These are phyloP conservation scores for Lasiosphaeria ovina DNA, from an alignment of 495 filamentous ascomycete species.

Conservation along the genomic window DNA sequence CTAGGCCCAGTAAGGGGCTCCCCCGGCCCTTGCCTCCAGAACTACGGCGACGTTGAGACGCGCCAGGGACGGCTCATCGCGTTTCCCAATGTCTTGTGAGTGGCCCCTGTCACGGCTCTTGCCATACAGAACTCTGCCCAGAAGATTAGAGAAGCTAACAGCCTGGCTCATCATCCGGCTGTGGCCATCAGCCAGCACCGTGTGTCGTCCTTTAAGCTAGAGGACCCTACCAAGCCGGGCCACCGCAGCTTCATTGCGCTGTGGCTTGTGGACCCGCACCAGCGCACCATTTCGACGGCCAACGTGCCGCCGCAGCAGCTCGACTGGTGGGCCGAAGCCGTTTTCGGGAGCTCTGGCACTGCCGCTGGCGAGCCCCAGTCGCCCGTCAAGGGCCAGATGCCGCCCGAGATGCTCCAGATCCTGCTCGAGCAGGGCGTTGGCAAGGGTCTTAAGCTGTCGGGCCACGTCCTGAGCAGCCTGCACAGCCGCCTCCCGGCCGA, in stretches of 20 bases:
- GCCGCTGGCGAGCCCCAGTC: not conserved
- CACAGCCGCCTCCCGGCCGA: conserved; percentile 36
- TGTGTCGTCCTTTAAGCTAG: conserved; percentile 47
- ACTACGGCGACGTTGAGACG: conserved; percentile 32
- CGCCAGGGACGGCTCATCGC: conserved; percentile 36
- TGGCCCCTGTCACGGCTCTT: not conserved
- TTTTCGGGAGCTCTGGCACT: conserved; percentile 6
- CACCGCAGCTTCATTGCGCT: conserved; percentile 56
- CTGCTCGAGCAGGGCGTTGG: conserved; percentile 35
- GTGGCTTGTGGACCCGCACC: conserved; percentile 56
- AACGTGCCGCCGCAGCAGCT: conserved; percentile 56
- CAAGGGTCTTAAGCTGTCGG: conserved; percentile 13
- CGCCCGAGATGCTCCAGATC: conserved; percentile 30
- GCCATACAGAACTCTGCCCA: not conserved
- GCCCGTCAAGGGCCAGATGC: conserved; percentile 13
- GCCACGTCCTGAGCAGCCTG: not conserved
- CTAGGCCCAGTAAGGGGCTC: not conserved
- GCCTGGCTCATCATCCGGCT: not conserved
- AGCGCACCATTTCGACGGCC: conserved; percentile 50
- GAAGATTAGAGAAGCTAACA: not conserved
- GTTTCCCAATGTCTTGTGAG: conserved; percentile 38
- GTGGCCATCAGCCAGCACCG: conserved; percentile 43
- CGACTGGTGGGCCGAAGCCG: conserved; percentile 43
- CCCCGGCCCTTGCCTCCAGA: conserved; percentile 21
- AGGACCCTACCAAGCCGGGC: conserved; percentile 49